These are phyloP conservation scores for Yamadazyma dendronema DNA, from an alignment of 1,139 yeast species.

Conservation along the genomic window DNA sequence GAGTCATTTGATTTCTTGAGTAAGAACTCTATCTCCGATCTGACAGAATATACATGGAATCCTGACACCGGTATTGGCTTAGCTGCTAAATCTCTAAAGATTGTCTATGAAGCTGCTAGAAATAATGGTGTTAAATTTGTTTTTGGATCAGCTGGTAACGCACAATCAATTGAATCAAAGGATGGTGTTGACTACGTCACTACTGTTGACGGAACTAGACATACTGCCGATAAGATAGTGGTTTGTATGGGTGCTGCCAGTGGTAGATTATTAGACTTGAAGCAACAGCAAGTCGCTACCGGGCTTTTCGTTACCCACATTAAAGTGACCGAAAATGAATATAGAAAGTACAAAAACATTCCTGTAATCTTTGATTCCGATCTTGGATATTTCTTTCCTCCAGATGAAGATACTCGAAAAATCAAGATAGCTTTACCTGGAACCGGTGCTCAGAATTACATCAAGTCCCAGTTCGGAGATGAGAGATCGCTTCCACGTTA, in stretches of 20 bases:
- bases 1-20: slow-evolving; percentile 23
- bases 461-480: slow-evolving; percentile 21
- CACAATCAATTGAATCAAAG: slow-evolving; percentile 6
- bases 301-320: slow-evolving; percentile 38
- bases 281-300: slow-evolving; percentile 33
- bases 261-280: slow-evolving; percentile 25
- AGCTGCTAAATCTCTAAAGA: slow-evolving; percentile 26
- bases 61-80: slow-evolving; percentile 32
- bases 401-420: slow-evolving; percentile 32
- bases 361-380: slow-evolving; percentile 37
- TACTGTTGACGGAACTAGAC: slow-evolving; percentile 19
- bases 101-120: slow-evolving; percentile 20
- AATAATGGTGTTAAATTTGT: slow-evolving; percentile 27
- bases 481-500: slow-evolving; percentile 35
- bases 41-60: slow-evolving; percentile 15
- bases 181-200: slow-evolving; percentile 16
- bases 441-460: slow-evolving; percentile 29
- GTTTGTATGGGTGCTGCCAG: slow-evolving; percentile 33
- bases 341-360: slow-evolving; percentile 21
- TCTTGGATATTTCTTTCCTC: slow-evolving; percentile 39
- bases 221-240: slow-evolving; percentile 28
- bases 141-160: slow-evolving; percentile 26
- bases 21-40: slow-evolving; percentile 18
- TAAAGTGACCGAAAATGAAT: slow-evolving; percentile 24
- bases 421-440: slow-evolving; percentile 41